Evolutionary conservation across 1,284 basidiomycete genomes (phyloP).

Genomic region (Prillingera fragicola): DNA sequence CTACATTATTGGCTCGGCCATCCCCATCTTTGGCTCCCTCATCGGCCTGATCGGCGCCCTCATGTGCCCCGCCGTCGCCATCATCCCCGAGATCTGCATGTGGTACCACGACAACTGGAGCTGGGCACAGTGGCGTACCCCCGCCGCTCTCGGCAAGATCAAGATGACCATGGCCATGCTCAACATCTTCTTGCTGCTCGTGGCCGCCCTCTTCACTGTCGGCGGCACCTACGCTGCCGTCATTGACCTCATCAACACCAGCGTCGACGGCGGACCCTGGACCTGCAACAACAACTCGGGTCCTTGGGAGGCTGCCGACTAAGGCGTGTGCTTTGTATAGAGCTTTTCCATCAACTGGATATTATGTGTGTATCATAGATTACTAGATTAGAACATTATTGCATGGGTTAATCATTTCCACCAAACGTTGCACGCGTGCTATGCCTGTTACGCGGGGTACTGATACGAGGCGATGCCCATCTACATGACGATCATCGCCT

Average conservation of each 20-base stretch:
- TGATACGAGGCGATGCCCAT: too few species aligned
- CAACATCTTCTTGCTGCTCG: constrained; percentile 29
- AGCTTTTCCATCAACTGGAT: too few species aligned
- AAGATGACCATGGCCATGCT: constrained; percentile 15
- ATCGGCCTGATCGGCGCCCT: constrained; percentile 31
- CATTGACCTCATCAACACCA: constrained; percentile 20
- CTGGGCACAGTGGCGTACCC: constrained; percentile 3
- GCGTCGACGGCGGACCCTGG: constrained; percentile 18
- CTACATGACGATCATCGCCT: too few species aligned
- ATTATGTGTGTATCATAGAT: too few species aligned
- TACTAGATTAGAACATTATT: too few species aligned
- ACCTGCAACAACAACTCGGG: constrained; percentile 25
- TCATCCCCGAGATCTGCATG: constrained; percentile 27
- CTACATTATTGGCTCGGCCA: constrained; percentile 24
- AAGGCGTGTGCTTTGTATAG: too few species aligned
- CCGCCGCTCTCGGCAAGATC: constrained; percentile 15
- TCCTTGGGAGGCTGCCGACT: too few species aligned
- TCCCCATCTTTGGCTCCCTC: constrained; percentile 25
- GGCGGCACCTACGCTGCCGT: constrained; percentile 30
- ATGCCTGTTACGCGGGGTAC: too few species aligned
- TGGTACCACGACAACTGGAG: constrained; percentile 29
- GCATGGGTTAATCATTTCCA: too few species aligned
- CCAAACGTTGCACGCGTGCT: too few species aligned
- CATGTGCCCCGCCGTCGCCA: constrained; percentile 17
- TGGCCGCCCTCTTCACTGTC: constrained; percentile 24